A percentile compares a stretch with the other conserved stretches of the same genome.
phyloP scores from a whole-genome alignment of 768 basidiomycete genomes.

The Leccinum barrowsii region DNA sequence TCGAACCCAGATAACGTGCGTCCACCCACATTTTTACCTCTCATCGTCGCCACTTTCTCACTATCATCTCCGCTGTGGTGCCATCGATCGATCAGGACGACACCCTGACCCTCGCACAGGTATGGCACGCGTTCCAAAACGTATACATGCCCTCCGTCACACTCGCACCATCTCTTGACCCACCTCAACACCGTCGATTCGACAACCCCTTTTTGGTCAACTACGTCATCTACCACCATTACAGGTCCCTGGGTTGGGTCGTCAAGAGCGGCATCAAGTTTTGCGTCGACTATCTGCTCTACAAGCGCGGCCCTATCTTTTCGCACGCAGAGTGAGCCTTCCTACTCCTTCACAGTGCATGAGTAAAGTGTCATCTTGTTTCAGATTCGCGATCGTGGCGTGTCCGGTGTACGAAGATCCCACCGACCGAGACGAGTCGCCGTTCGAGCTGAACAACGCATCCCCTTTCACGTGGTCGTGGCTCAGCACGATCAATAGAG shows the following conservation, averaged over 20 bases:
- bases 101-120: slow-evolving; percentile 50
- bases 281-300: slow-evolving; percentile 91
- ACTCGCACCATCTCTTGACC: slow-evolving; percentile 25
- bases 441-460: slow-evolving; percentile 60
- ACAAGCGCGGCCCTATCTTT: slow-evolving; percentile 93
- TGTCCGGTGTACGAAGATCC: slow-evolving; percentile 88
- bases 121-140: slow-evolving; percentile 64
- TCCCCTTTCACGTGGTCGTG: slow-evolving; percentile 87
- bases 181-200: slow-evolving; percentile 43
- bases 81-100: slow-evolving; percentile 39
- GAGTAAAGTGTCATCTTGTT: not conserved
- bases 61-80: not conserved
- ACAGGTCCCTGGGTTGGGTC: slow-evolving; percentile 94
- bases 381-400: slow-evolving; percentile 86
- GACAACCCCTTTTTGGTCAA: slow-evolving; percentile 93
- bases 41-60: not conserved
- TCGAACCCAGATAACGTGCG: slow-evolving; percentile 63
- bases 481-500: slow-evolving; percentile 95
- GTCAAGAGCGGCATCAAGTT: slow-evolving; percentile 96
- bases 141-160: slow-evolving; percentile 44
- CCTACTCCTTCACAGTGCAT: not conserved
- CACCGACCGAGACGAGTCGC: slow-evolving; percentile 61
- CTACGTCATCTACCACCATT: slow-evolving; percentile 92
- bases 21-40: not conserved
- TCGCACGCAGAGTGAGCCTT: slow-evolving; percentile 85